Conservation (phyloP, 23 red algal genomes). For the Agarophyton chilense region DNA sequence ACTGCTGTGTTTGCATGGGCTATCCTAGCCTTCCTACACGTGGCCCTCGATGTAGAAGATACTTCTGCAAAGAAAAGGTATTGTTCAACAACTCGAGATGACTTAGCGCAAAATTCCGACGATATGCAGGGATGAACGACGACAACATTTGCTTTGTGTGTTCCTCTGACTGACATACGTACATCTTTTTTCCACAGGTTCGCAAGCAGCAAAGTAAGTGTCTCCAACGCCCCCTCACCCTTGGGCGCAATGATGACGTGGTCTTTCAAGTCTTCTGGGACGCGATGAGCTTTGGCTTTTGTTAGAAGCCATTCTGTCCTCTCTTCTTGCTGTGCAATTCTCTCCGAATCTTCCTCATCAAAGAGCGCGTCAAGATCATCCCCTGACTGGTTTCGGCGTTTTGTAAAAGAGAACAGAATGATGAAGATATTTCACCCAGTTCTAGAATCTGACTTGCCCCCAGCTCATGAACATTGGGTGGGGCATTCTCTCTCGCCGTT, state of each 20-base stretch:
- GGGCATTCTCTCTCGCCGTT: neutral
- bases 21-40: conserved; percentile 45
- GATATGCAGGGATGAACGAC: conserved; percentile 53
- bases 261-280: conserved; percentile 3
- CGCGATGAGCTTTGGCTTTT: neutral
- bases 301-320: neutral
- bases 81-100: conserved; percentile 4
- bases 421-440: neutral
- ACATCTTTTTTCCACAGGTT: conserved; percentile 50
- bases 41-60: conserved; percentile 31
- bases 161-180: neutral
- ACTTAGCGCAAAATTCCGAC: conserved; percentile 20
- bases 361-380: conserved; percentile 42
- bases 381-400: neutral
- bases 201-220: conserved; percentile 41
- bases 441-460: neutral
- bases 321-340: neutral
- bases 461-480: neutral
- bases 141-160: conserved; percentile 5
- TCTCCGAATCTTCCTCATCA: neutral
- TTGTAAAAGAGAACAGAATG: neutral
- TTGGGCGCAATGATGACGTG: conserved; percentile 63
- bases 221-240: conserved; percentile 32
- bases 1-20: conserved; percentile 37
- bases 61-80: conserved; percentile 54